phyloP scores from a whole-genome alignment of 805 yeast genomes.

The Spathaspora gorwiae region DNA sequence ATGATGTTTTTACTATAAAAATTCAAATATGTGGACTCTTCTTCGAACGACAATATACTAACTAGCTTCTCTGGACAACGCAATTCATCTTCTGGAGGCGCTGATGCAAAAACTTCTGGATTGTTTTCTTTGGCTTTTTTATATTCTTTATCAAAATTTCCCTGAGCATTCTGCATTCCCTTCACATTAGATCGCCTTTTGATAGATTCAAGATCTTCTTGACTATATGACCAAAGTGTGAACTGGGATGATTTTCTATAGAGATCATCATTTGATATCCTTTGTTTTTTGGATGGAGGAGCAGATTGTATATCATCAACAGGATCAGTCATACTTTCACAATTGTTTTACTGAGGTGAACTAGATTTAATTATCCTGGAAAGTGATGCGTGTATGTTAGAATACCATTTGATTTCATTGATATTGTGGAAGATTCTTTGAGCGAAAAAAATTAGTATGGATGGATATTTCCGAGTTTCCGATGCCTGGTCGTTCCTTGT shows the following conservation, averaged over 20 bases:
- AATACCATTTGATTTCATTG: no score
- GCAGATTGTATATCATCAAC: no score
- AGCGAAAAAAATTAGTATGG: no score
- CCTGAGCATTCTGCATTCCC: slow-evolving; percentile 42
- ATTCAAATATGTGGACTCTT: slow-evolving; percentile 63
- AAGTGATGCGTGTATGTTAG: no score
- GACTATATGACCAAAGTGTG: slow-evolving; percentile 78
- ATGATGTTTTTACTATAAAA: slow-evolving; percentile 71
- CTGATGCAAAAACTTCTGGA: slow-evolving; percentile 26
- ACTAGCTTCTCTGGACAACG: slow-evolving; percentile 21
- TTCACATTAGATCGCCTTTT: slow-evolving; percentile 49
- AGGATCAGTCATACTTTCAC: no score
- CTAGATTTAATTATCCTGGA: no score
- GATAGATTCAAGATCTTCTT: slow-evolving; percentile 46
- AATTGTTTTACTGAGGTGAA: no score
- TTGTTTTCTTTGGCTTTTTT: slow-evolving; percentile 14
- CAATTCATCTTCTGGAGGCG: slow-evolving; percentile 22
- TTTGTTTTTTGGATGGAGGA: slow-evolving; percentile 8
- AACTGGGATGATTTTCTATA: slow-evolving; percentile 85
- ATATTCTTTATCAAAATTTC: slow-evolving; percentile 23
- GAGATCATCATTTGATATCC: slow-evolving; percentile 75
- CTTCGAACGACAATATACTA: slow-evolving; percentile 55
- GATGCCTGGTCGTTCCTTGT: no score
- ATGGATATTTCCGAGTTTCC: no score
- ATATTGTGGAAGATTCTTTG: no score